phyloP scores from a whole-genome alignment of 2,329 filamentous ascomycete genomes.

The Harringtonia aguacate region DNA sequence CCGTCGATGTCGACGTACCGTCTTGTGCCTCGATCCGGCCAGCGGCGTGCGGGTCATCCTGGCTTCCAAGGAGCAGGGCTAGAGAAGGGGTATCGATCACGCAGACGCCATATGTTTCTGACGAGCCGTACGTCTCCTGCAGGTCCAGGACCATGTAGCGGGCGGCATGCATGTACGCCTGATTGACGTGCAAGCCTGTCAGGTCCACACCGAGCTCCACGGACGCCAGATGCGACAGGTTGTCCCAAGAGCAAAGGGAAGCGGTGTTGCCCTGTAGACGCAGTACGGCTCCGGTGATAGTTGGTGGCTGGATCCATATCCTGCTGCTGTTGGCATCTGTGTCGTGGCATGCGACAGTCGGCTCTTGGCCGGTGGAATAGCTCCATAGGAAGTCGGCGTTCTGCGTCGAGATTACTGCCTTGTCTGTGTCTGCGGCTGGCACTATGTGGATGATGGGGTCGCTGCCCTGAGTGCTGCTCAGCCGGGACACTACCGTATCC shows the following conservation, averaged over 20 bases:
- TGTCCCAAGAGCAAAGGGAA: neutral
- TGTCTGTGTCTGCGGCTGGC: neutral
- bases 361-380: neutral
- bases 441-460: constrained; percentile 3
- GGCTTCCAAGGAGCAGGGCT: neutral
- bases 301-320: neutral
- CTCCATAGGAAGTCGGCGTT: constrained; percentile 6
- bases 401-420: constrained; percentile 4
- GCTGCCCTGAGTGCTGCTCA: neutral
- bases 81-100: constrained; percentile 11
- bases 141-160: neutral
- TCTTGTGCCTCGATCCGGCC: neutral
- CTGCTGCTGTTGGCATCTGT: neutral
- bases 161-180: neutral
- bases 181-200: neutral
- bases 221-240: neutral
- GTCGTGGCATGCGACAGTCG: neutral
- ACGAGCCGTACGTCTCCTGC: neutral
- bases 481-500: neutral
- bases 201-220: neutral
- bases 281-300: neutral
- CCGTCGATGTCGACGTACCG: neutral
- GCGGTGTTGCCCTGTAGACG: neutral
- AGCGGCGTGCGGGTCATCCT: neutral
- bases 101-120: neutral